phyloP scores from a whole-genome alignment of 768 basidiomycete species.

The Tulasnella sp. region DNA sequence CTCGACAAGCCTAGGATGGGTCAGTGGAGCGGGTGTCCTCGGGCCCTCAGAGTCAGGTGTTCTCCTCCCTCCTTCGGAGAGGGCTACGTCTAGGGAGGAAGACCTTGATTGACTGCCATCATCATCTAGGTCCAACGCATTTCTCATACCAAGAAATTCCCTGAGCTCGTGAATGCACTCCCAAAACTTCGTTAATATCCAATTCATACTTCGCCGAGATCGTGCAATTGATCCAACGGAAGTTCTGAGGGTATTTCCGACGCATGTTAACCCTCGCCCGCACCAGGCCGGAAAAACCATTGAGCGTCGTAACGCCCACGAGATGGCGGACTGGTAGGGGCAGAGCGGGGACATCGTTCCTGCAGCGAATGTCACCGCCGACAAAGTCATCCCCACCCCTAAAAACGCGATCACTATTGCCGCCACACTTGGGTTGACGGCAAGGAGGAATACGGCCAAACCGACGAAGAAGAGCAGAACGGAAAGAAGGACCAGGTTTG shows the following conservation, averaged over 20 bases:
- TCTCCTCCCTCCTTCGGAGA: neutral
- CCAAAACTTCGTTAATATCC: neutral
- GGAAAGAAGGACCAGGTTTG: neutral
- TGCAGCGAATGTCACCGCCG: neutral
- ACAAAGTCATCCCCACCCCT: neutral
- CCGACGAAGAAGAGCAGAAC: slow-evolving; percentile 4
- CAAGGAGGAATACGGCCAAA: neutral
- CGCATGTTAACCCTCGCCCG: neutral
- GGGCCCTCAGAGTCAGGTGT: neutral
- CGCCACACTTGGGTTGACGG: neutral
- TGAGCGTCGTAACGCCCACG: neutral
- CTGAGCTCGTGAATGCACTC: neutral
- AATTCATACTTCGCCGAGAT: neutral
- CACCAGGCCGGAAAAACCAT: neutral
- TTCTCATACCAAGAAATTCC: neutral
- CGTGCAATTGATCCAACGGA: neutral
- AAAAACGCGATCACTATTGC: neutral
- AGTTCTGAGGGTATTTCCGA: neutral
- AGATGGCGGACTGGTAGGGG: neutral
- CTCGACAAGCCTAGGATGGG: neutral
- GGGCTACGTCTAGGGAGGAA: neutral
- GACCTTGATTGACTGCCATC: neutral
- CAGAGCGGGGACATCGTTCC: neutral
- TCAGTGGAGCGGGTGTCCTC: neutral
- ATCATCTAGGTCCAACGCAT: neutral